Evolutionary conservation across 129 eudicot genomes (phyloP), one percentile per base, ranked within the genome.

Genomic region (Artemisia annua): DNA sequence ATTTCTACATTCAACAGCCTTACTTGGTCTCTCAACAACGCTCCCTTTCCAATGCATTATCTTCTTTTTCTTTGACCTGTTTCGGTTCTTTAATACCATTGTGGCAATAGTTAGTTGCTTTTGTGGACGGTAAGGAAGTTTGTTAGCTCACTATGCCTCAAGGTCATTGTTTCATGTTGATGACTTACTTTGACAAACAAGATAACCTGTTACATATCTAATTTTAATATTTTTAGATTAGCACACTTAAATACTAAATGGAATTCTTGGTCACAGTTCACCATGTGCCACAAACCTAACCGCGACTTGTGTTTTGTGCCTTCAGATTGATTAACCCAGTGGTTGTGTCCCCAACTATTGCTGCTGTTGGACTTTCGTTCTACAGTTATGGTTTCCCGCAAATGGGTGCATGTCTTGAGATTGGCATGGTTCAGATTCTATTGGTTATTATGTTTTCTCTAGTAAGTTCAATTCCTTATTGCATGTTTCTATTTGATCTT

Each of bases 341-440:
- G 69, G 98, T 94, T 74, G 97, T 94, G 74, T 65, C 98, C 74
- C 98, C 98, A 66, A 94, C 98, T 53, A 80, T 94, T 65, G 97
- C 98, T 56, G 98, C 98, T 9, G 96, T 94, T 55, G 98, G 98
- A 18, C 98, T 94, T 79, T 94, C 98, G 17, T 94, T 94, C 80
- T 94, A 90, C 78, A 90, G 96, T 83, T 94, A 94, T 60, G 98
- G 98, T 59, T 87, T 94, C 78, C 91, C 98, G 22, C 89, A 78
- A 51, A 85, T 88, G 63, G 98, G 98, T 46, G 80, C 88, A 44
- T 94, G 98, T 80, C 88, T 90, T 46, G 98, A 94, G 78, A 90
- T 94, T 69, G 98, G 98, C 56, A 79, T 82, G 18, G 83, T 88
- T 68, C 98, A 94, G 83, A 94, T 94, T 80, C 71, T 94, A 66